Evolutionary conservation across 169 alveolate species (phyloP).

Genomic region (Eimeria mitis): DNA sequence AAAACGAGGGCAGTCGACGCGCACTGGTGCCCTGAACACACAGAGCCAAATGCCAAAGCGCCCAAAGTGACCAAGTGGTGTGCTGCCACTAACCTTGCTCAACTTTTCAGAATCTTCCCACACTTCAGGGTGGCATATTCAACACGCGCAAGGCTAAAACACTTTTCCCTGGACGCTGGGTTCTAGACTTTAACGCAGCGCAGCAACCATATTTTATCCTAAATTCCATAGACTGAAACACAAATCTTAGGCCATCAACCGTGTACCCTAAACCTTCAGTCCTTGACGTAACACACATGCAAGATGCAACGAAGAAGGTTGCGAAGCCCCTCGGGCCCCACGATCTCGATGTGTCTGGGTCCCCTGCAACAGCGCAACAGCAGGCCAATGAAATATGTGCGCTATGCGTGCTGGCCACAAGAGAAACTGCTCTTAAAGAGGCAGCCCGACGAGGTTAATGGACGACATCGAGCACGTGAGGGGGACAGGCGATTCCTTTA

Average conservation of each 20-base stretch:
- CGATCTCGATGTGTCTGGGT: conserved; percentile 83
- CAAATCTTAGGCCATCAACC: no score
- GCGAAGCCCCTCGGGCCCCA: conserved; percentile 90
- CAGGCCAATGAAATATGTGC: no score
- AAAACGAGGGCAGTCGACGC: conserved; percentile 54
- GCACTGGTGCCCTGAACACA: conserved; percentile 63
- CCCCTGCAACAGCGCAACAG: conserved; percentile 61
- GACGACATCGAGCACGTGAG: neutral
- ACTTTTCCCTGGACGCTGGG: neutral
- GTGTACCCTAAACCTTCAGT: neutral
- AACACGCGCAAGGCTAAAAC: neutral
- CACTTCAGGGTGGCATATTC: neutral
- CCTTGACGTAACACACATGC: conserved; percentile 63
- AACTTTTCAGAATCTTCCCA: neutral
- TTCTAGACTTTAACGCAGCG: no score
- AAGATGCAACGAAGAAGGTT: conserved; percentile 76
- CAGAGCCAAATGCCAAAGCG: neutral
- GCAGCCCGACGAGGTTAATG: neutral
- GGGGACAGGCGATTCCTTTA: neutral
- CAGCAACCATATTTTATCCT: no score
- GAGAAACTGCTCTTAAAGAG: neutral
- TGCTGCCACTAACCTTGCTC: neutral
- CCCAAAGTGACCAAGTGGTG: neutral
- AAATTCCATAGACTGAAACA: no score
- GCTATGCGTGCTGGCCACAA: neutral